Conservation (phyloP, 139 green algal genomes). For the Cymbomonas tetramitiformis region DNA sequence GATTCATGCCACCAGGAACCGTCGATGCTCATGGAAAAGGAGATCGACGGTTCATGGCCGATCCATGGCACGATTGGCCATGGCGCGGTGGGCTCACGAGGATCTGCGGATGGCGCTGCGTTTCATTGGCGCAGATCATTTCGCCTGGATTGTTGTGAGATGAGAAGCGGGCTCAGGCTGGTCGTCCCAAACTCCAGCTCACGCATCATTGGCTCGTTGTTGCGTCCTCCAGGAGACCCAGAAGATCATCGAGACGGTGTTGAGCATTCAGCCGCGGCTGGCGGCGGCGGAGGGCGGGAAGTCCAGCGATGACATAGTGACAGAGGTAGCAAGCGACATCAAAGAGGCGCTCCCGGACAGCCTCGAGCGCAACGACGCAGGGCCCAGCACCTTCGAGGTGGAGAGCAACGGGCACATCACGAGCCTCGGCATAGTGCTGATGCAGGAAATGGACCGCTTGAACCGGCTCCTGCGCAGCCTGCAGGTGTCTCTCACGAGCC, state of each 20-base stretch:
- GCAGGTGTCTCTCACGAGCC: constrained; percentile 34
- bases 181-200: too few relatives aligned
- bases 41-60: too few relatives aligned
- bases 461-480: constrained; percentile 30
- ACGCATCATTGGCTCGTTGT: too few relatives aligned
- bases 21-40: too few relatives aligned
- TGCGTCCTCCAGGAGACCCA: too few relatives aligned
- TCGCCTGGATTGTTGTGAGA: too few relatives aligned
- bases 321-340: constrained; percentile 34
- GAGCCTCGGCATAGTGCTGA: constrained; percentile 52
- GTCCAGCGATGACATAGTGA: constrained; percentile 36
- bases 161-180: too few relatives aligned
- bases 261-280: constrained; percentile 52
- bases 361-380: constrained; percentile 25
- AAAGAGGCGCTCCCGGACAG: constrained; percentile 28
- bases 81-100: too few relatives aligned
- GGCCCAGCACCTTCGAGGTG: background rate
- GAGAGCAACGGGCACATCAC: constrained; percentile 38
- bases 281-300: constrained; percentile 10
- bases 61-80: too few relatives aligned
- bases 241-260: constrained; percentile 39
- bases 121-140: too few relatives aligned
- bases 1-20: too few relatives aligned
- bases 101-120: too few relatives aligned
- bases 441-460: constrained; percentile 48